A percentile compares a stretch with the other conserved stretches of the same genome.
Evolutionary conservation across 2,329 filamentous ascomycete genomes (phyloP).

Genomic region (Fusarium ramigenum): DNA sequence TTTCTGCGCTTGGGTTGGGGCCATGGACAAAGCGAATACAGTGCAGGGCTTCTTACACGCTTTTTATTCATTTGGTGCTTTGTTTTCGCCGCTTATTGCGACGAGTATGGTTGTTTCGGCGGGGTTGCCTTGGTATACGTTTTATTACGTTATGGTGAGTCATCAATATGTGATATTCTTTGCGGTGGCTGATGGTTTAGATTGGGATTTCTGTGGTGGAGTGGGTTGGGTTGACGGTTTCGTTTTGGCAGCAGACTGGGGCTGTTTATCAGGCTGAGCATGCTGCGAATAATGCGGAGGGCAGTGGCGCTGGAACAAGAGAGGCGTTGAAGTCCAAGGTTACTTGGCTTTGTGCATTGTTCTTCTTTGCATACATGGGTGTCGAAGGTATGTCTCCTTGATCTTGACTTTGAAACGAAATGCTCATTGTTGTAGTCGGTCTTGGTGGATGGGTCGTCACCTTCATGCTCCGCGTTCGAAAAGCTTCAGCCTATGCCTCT

Average conservation of each 20-base stretch:
- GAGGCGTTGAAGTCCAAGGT: constrained; percentile 57
- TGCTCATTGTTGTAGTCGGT: constrained; percentile 54
- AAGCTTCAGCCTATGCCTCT: constrained; percentile 71
- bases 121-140: constrained; percentile 70
- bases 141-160: constrained; percentile 76
- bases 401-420: rapidly evolving
- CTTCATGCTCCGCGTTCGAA: constrained; percentile 78
- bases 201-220: constrained; percentile 64
- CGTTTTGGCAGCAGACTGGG: constrained; percentile 70
- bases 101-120: constrained; percentile 73
- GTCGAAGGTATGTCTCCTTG: constrained; percentile 60
- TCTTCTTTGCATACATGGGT: constrained; percentile 78
- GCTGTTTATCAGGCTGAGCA: constrained; percentile 59
- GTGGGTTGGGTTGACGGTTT: constrained; percentile 56
- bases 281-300: constrained; percentile 28
- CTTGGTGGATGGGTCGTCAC: constrained; percentile 83
- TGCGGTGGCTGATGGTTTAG: constrained; percentile 27
- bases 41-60: constrained; percentile 73
- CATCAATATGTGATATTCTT: constrained; percentile 29
- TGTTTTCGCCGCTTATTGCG: constrained; percentile 70
- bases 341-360: constrained; percentile 73
- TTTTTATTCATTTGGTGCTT: constrained; percentile 72
- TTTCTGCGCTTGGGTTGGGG: constrained; percentile 64
- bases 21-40: constrained; percentile 74
- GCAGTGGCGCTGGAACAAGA: constrained; percentile 46